Evolutionary conservation across 192 early-diverging fungal species (phyloP).

Genomic region (Linnemannia hyalina): DNA sequence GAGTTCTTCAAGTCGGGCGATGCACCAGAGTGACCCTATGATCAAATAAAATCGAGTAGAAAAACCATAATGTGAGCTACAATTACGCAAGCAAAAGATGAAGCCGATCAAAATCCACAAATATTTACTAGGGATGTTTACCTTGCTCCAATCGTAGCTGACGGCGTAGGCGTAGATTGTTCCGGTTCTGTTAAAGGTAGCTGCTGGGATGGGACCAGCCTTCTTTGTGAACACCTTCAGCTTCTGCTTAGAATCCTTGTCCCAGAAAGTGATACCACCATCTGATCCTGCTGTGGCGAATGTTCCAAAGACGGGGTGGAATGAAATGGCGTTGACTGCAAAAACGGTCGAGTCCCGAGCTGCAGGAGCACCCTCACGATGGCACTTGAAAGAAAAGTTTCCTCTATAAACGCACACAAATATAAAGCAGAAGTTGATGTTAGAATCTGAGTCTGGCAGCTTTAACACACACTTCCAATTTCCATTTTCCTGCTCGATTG

Average conservation of each 20-base stretch:
- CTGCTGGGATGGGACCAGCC: slow-evolving; percentile 74
- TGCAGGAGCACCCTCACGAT: slow-evolving; percentile 76
- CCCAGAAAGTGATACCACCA: slow-evolving; percentile 94
- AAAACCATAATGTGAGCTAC: not conserved
- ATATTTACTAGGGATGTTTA: slow-evolving; percentile 17
- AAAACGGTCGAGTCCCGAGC: slow-evolving; percentile 67
- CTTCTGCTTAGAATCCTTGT: slow-evolving; percentile 92
- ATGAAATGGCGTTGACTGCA: slow-evolving; percentile 79
- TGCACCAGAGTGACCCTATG: slow-evolving; percentile 39
- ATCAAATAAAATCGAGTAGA: not conserved
- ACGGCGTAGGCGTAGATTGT: slow-evolving; percentile 92
- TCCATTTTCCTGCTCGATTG: not conserved
- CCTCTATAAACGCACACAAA: slow-evolving; percentile 51
- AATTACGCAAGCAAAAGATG: too few species aligned
- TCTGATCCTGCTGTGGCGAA: slow-evolving; percentile 93
- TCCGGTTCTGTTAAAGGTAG: slow-evolving; percentile 86
- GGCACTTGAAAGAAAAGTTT: slow-evolving; percentile 96
- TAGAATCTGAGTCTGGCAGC: not conserved
- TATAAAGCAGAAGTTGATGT: not conserved
- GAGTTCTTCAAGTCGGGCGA: slow-evolving; percentile 35
- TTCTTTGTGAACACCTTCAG: slow-evolving; percentile 81
- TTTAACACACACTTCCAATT: not conserved
- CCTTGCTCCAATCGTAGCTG: slow-evolving; percentile 90
- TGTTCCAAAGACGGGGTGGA: slow-evolving; percentile 91
- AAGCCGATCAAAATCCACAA: too few species aligned